Base-by-base conservation (phyloP, 345 rosid species). In the Leavenworthia alabamica region DNA sequence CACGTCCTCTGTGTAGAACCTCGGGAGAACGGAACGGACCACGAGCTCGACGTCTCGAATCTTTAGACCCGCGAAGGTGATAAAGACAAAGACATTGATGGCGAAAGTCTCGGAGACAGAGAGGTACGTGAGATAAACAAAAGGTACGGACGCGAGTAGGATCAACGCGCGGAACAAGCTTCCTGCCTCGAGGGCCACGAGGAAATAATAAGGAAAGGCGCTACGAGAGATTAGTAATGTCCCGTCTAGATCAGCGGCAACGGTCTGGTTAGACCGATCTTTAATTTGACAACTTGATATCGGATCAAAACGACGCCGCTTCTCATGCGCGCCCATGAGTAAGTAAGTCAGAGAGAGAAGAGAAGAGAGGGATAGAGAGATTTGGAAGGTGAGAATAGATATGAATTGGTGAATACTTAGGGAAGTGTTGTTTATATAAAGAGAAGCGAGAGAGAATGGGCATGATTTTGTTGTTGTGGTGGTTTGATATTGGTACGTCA, bases 171-270 rank as follows among this genome's bases (percentile, higher is more conserved):
- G 54, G 2, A 78, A 7, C 1, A 86, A 43, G 67, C 98, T 86
- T 6, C 98, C 98, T 3, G 97, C 98, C 66, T 86, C 97, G 2
- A 89, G 81, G 2, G 98, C 98, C 11, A 92, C 71, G 5, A 92
- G 97, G 62, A 92, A 67, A 81, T 73, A 92, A 68, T 81, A 92
- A 13, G 98, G 96, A 31, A 92, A 92, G 8, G 98, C 86, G 43
- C 84, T 85, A 13, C 81, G 73, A n/a, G 97, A 86, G 17, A 81
- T 71, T 0, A 89, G 89, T 50, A 92, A 77, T 0, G 98, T 89
- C 19, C 98, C 98, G 8, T 86, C 91, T 0, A 92, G 78, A 67
- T 82, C 96, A 0, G 98, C 81, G 1, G 83, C 94, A 39, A 85
- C 90, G 22, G 96, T 80, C 47, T 92, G 97, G 64, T 77, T 71